Evolutionary conservation across 2,329 filamentous ascomycete species (phyloP), one percentile per base, ranked within the genome.

Genomic region (Trichoderma simmonsii): DNA sequence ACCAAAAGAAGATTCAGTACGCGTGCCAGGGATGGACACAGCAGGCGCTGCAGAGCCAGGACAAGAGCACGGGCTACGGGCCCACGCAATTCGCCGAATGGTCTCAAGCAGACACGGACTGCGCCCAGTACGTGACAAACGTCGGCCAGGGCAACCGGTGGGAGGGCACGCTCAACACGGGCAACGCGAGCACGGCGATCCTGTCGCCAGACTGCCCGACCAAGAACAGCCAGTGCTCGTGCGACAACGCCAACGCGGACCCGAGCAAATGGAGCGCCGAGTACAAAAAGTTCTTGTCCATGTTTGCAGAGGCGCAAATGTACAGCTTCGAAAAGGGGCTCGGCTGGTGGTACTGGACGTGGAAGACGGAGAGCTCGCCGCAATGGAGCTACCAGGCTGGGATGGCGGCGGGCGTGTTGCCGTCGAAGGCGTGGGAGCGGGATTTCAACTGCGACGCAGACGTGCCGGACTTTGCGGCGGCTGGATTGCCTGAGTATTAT

Each of bases 281-380:
- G 5, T 99, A 99, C 83, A 97, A 96, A 83, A 84, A 90, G 76
- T 98, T 95, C 82, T 85, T 99, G 74, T 88, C 89, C 75, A 93
- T 93, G 82, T 98, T 98, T 82, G 96, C 96, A 6, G 92, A 97
- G 82, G 96, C 95, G 69, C 96, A 99, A 84, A 99, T 99, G 93
- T 87, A 91, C 77, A 93, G 91, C 72, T 99, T 98, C 79, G 95
- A 98, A 82, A 90, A 91, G 74, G 94, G 93, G 6, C 96, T 93
- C 91, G 96, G 96, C 63, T 99, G 96, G 96, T 98, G 97, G 84
- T 99, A 99, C 83, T 99, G 96, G 96, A 98, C 95, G 39, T 97
- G 96, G 95, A 89, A 94, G 82, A 97, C 95, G 34, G 95, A 98
- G 85, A 86, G 83, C 75, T 91, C 92, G 63, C 86, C 90, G 73